These are phyloP conservation scores for Nakazawaea ambrosiae DNA, from an alignment of 805 yeast genomes.

Conservation along the genomic window DNA sequence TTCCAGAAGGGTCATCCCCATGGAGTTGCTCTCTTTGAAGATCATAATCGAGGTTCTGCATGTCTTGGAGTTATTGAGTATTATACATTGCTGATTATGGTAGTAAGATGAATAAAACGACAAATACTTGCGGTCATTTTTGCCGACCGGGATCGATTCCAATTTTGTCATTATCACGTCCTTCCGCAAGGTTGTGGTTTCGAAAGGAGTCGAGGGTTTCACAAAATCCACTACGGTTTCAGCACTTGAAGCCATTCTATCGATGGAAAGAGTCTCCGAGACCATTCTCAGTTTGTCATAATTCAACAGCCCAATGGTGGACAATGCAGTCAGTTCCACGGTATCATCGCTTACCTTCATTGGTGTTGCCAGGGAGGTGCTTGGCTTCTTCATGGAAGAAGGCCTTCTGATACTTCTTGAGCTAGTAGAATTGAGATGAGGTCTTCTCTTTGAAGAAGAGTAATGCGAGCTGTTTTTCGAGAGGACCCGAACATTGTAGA, in stretches of 20 bases:
- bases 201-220: constrained; percentile 18
- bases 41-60: constrained; percentile 43
- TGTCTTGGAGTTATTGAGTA: constrained; percentile 38
- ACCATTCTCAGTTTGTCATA: constrained; percentile 24
- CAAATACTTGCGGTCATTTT: constrained; percentile 23
- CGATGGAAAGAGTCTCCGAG: constrained; percentile 33
- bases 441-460: background rate
- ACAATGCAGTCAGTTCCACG: background rate
- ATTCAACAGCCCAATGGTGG: constrained; percentile 10
- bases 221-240: constrained; percentile 23
- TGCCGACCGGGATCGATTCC: constrained; percentile 33
- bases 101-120: constrained; percentile 32
- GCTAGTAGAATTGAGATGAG: constrained; percentile 14
- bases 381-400: constrained; percentile 15
- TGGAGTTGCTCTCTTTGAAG: constrained; percentile 29
- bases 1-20: constrained; percentile 2
- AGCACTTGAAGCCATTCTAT: constrained; percentile 37
- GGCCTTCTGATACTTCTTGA: constrained; percentile 20
- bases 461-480: constrained; percentile 21
- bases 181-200: constrained; percentile 37
- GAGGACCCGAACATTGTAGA: constrained; percentile 52
- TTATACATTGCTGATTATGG: constrained; percentile 55
- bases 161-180: constrained; percentile 67
- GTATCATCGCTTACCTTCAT: constrained; percentile 4
- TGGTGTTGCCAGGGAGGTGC: constrained; percentile 16